A percentile compares a stretch with the other conserved stretches of the same genome.
Evolutionary conservation across 768 basidiomycete species (phyloP).

Genomic region (Leccinellum luteum): DNA sequence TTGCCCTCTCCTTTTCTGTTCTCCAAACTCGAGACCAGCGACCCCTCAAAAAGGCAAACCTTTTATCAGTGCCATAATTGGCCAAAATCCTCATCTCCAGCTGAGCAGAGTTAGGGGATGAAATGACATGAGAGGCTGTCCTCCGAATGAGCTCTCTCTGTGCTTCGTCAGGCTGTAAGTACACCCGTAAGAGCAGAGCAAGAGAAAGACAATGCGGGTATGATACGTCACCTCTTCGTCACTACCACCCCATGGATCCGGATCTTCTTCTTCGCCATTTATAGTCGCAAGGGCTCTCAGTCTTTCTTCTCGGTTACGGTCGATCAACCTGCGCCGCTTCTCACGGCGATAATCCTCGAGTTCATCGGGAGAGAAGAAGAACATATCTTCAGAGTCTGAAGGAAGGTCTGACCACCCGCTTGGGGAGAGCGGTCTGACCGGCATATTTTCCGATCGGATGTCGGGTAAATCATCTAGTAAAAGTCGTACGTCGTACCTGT

Average conservation of each 20-base stretch:
- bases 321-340: slow-evolving; percentile 63
- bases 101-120: slow-evolving; percentile 75
- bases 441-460: neutral
- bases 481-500: slow-evolving; percentile 80
- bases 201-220: neutral
- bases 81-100: slow-evolving; percentile 88
- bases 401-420: slow-evolving; percentile 82
- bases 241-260: slow-evolving; percentile 62
- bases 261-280: slow-evolving; percentile 38
- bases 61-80: slow-evolving; percentile 73
- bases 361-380: slow-evolving; percentile 71
- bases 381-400: slow-evolving; percentile 83
- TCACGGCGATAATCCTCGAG: slow-evolving; percentile 61
- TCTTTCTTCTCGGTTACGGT: slow-evolving; percentile 62
- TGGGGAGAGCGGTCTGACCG: slow-evolving; percentile 40
- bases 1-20: slow-evolving; percentile 46
- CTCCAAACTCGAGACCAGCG: slow-evolving; percentile 70
- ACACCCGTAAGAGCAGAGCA: slow-evolving; percentile 8
- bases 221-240: slow-evolving; percentile 61
- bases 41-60: slow-evolving; percentile 82
- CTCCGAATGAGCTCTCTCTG: slow-evolving; percentile 68
- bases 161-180: slow-evolving; percentile 51
- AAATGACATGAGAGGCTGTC: slow-evolving; percentile 65
- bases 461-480: slow-evolving; percentile 54
- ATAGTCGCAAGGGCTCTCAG: slow-evolving; percentile 51